Evolutionary conservation across 352 stramenopile genomes (phyloP).

Genomic region (Blastocystis sp.): DNA sequence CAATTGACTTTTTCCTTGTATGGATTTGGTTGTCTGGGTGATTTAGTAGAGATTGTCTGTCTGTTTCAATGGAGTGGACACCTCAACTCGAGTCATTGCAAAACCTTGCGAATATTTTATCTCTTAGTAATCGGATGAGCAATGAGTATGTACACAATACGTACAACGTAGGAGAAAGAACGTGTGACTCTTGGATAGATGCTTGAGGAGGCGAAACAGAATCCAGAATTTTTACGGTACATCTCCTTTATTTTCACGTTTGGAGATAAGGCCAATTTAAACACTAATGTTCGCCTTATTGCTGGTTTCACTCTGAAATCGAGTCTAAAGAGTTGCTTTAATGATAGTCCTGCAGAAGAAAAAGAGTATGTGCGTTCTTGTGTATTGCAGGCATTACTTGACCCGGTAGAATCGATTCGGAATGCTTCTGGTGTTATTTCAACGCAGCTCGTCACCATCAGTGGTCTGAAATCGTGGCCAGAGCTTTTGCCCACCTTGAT

Average conservation of each 20-base stretch:
- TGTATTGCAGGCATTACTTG: slow-evolving; percentile 16
- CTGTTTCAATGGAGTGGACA: neutral
- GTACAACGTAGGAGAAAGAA: neutral
- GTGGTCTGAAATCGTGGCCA: slow-evolving; percentile 10
- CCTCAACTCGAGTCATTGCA: neutral
- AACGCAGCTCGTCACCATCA: neutral
- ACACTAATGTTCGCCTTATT: slow-evolving; percentile 1
- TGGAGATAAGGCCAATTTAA: slow-evolving; percentile 10
- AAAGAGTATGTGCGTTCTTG: slow-evolving; percentile 37
- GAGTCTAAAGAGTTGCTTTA: slow-evolving; percentile 4
- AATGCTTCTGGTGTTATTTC: slow-evolving; percentile 13
- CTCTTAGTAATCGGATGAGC: neutral
- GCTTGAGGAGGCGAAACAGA: slow-evolving; percentile 40
- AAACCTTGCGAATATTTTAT: neutral
- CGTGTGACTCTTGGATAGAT: neutral
- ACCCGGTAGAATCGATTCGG: neutral
- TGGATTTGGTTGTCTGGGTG: neutral
- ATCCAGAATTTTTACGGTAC: slow-evolving; percentile 47
- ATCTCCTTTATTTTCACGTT: slow-evolving; percentile 35
- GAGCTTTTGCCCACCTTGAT: slow-evolving; percentile 11
- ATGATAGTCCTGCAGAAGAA: neutral
- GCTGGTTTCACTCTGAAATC: slow-evolving; percentile 41
- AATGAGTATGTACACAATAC: neutral
- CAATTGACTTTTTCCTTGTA: neutral
- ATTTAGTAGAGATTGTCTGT: neutral